Conservation (phyloP, 1,139 yeast species). For the Suhomyces kunorum region DNA sequence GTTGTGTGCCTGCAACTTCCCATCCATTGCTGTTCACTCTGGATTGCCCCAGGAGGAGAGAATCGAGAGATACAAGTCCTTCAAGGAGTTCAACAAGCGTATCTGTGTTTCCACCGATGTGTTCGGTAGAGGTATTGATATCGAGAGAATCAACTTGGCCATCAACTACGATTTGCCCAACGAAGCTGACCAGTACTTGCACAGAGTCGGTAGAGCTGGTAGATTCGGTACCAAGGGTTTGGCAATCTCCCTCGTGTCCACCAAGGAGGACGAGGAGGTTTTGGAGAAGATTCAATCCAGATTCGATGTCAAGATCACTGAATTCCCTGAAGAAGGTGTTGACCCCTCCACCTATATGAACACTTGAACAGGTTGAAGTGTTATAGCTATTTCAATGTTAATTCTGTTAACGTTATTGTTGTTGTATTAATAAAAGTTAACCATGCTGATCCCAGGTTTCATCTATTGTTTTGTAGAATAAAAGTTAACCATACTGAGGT, state of each 20-base stretch:
- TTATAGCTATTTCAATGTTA: slow-evolving; percentile 7
- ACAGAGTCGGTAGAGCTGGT: slow-evolving; percentile 99
- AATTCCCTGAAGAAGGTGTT: slow-evolving; percentile 97
- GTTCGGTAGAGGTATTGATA: slow-evolving; percentile 99
- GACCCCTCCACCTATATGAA: slow-evolving; percentile 98
- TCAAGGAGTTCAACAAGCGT: slow-evolving; percentile 98
- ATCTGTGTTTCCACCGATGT: slow-evolving; percentile 98
- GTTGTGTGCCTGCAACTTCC: slow-evolving; percentile 92
- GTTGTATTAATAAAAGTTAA: slow-evolving; percentile 12
- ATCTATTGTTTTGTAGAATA: slow-evolving; percentile 49
- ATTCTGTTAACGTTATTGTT: slow-evolving; percentile 5
- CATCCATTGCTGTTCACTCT: slow-evolving; percentile 95
- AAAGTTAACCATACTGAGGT: slow-evolving; percentile 12
- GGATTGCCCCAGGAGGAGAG: slow-evolving; percentile 98
- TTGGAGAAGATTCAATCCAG: slow-evolving; percentile 93
- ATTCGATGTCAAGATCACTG: slow-evolving; percentile 92
- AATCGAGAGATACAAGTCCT: slow-evolving; percentile 92
- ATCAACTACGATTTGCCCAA: slow-evolving; percentile 90
- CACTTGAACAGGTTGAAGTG: slow-evolving; percentile 50
- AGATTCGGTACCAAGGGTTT: slow-evolving; percentile 99
- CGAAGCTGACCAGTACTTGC: slow-evolving; percentile 97
- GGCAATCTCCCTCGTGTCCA: slow-evolving; percentile 86
- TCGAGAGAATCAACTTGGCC: slow-evolving; percentile 96
- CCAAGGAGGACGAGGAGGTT: slow-evolving; percentile 85
- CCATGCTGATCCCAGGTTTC: slow-evolving; percentile 19